Conservation (phyloP, 2,329 filamentous ascomycete genomes). For the Penicillium brasilianum region DNA sequence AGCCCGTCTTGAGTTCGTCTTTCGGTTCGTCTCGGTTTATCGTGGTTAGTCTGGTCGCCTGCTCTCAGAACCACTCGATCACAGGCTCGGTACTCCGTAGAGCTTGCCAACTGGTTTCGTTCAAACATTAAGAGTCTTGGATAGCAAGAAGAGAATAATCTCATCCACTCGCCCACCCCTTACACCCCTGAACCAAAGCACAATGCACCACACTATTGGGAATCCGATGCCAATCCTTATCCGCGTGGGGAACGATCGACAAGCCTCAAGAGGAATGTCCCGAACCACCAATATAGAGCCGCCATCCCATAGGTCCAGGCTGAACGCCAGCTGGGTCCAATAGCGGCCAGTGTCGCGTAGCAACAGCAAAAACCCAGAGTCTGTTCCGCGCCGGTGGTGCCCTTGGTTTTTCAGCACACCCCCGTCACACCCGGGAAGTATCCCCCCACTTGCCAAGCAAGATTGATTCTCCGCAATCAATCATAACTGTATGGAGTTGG, state of each 20-base stretch:
- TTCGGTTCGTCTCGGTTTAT: background rate
- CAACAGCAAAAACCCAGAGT: background rate
- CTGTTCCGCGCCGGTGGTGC: background rate
- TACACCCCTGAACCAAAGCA: background rate
- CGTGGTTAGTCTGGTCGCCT: background rate
- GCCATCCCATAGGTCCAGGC: constrained; percentile 15
- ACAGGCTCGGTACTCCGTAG: background rate
- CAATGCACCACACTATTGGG: constrained; percentile 10
- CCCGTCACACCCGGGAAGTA: background rate
- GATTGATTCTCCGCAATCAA: constrained; percentile 1
- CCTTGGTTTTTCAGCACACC: constrained; percentile 7
- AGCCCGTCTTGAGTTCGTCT: background rate
- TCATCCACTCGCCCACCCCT: background rate
- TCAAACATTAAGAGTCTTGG: background rate
- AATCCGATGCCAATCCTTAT: constrained; percentile 3
- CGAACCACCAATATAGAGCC: constrained; percentile 16
- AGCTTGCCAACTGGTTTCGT: constrained; percentile 13
- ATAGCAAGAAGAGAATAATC: background rate
- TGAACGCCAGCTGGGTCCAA: constrained; percentile 9
- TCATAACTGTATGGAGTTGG: background rate
- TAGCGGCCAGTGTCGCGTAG: constrained; percentile 13
- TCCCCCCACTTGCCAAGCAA: constrained; percentile 9
- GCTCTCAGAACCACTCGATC: background rate
- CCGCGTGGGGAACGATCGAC: constrained; percentile 25
- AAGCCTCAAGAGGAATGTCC: constrained; percentile 27